Conservation (phyloP, 208 protist species). For the Trypanosoma boissoni region DNA sequence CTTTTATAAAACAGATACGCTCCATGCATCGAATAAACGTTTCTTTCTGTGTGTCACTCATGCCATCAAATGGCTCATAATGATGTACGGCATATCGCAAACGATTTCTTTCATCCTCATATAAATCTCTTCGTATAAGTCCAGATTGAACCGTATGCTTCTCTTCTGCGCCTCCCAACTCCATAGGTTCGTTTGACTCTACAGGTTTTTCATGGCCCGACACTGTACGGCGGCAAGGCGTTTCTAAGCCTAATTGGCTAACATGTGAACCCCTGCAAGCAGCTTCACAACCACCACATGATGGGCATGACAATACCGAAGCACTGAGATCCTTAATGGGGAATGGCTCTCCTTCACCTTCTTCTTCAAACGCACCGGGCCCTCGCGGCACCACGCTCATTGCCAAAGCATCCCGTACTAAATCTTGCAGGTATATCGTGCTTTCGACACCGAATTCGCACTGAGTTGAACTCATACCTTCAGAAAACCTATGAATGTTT, state of each 20-base stretch:
- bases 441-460: background rate
- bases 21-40: slow-evolving; percentile 52
- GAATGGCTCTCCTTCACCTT: background rate
- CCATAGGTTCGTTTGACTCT: no score
- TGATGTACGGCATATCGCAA: slow-evolving; percentile 42
- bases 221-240: no score
- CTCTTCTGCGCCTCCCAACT: background rate
- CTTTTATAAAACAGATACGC: slow-evolving; percentile 30
- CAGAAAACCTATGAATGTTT: background rate
- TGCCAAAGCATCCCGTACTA: slow-evolving; percentile 23
- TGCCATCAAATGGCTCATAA: slow-evolving; percentile 55
- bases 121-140: background rate
- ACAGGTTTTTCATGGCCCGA: no score
- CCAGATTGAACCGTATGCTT: background rate
- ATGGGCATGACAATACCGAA: no score
- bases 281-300: no score
- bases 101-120: slow-evolving; percentile 39
- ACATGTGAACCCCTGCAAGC: no score
- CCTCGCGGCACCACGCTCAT: slow-evolving; percentile 8
- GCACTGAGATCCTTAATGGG: background rate
- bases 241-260: no score
- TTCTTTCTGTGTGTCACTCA: slow-evolving; percentile 66
- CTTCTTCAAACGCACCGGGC: background rate
- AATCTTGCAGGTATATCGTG: slow-evolving; percentile 7
- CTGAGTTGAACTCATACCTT: background rate